A percentile compares a stretch with the other conserved stretches of the same genome.
These are phyloP conservation scores for Penicillium riverlandense DNA, from an alignment of 495 filamentous ascomycete species.

Conservation along the genomic window DNA sequence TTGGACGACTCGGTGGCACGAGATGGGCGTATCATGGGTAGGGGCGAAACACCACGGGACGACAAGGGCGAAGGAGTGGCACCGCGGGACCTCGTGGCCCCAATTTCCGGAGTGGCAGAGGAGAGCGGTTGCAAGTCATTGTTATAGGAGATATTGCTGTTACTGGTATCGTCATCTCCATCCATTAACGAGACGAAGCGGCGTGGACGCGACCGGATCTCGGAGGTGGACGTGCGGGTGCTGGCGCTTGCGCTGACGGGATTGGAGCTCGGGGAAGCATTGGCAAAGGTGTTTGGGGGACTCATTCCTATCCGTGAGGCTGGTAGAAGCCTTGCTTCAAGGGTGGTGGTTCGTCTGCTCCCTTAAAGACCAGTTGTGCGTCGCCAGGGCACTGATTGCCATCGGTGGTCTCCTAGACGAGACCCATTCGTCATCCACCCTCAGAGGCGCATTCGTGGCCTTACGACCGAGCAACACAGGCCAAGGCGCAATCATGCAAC, in stretches of 20 bases:
- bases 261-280: slow-evolving; percentile 31
- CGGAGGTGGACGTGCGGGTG: slow-evolving; percentile 26
- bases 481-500: slow-evolving; percentile 3
- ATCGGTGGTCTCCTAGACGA: slow-evolving; percentile 35
- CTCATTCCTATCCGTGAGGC: slow-evolving; percentile 35
- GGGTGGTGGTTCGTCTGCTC: slow-evolving; percentile 15
- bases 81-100: slow-evolving; percentile 30
- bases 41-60: slow-evolving; percentile 40
- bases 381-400: slow-evolving; percentile 35
- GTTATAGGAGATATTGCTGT: slow-evolving; percentile 10
- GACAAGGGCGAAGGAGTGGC: slow-evolving; percentile 36
- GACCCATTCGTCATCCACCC: slow-evolving; percentile 38
- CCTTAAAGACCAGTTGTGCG: slow-evolving; percentile 18
- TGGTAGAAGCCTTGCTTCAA: slow-evolving; percentile 9
- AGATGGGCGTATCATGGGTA: slow-evolving; percentile 40
- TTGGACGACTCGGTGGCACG: slow-evolving; percentile 22
- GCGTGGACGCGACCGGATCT: slow-evolving; percentile 37
- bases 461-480: slow-evolving; percentile 4
- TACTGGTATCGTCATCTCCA: slow-evolving; percentile 21
- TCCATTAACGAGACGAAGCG: slow-evolving; percentile 37
- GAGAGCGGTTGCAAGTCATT: slow-evolving; percentile 22
- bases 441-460: slow-evolving; percentile 31
- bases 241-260: slow-evolving; percentile 26
- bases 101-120: slow-evolving; percentile 15
- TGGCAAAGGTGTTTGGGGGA: slow-evolving; percentile 33